Evolutionary conservation across 2,329 filamentous ascomycete genomes (phyloP).

Genomic region (Helicocarpus griseus): DNA sequence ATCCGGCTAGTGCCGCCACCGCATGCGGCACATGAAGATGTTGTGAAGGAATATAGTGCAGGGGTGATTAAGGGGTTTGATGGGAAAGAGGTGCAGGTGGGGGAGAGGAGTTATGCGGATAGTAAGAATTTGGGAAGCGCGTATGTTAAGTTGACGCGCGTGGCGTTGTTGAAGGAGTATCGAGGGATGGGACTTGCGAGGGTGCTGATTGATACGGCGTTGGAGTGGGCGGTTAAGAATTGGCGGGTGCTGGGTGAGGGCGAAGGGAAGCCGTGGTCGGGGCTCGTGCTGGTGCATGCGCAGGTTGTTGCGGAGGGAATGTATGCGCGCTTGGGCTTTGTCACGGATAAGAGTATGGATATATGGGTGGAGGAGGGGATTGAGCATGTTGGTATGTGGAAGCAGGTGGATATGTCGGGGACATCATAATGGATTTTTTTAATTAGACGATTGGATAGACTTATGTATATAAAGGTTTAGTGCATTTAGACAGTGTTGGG

Average conservation of each 20-base stretch:
- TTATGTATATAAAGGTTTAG: too few species aligned
- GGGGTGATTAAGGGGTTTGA: too few species aligned
- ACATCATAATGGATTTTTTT: neutral
- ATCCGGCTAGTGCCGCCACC: slow-evolving; percentile 76
- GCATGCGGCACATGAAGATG: slow-evolving; percentile 52
- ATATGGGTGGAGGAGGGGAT: slow-evolving; percentile 79
- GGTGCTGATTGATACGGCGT: slow-evolving; percentile 55
- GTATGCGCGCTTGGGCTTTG: slow-evolving; percentile 67
- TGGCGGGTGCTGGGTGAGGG: slow-evolving; percentile 40
- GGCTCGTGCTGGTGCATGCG: slow-evolving; percentile 69
- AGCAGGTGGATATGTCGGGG: slow-evolving; percentile 21
- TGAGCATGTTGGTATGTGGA: slow-evolving; percentile 77
- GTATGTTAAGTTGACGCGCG: slow-evolving; percentile 71
- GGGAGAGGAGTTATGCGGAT: too few species aligned
- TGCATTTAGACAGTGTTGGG: too few species aligned
- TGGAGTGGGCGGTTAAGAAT: slow-evolving; percentile 59
- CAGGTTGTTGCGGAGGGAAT: slow-evolving; percentile 55
- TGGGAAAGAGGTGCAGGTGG: too few species aligned
- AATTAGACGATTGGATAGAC: neutral
- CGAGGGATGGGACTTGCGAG: slow-evolving; percentile 51
- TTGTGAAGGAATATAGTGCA: too few species aligned
- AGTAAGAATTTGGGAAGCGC: slow-evolving; percentile 49
- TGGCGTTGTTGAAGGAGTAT: slow-evolving; percentile 60
- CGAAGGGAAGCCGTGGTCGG: slow-evolving; percentile 51
- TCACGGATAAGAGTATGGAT: slow-evolving; percentile 61